Evolutionary conservation across 306 rosid species (phyloP), one percentile per base, ranked within the genome.

Genomic region (Lathyrus oleraceus): DNA sequence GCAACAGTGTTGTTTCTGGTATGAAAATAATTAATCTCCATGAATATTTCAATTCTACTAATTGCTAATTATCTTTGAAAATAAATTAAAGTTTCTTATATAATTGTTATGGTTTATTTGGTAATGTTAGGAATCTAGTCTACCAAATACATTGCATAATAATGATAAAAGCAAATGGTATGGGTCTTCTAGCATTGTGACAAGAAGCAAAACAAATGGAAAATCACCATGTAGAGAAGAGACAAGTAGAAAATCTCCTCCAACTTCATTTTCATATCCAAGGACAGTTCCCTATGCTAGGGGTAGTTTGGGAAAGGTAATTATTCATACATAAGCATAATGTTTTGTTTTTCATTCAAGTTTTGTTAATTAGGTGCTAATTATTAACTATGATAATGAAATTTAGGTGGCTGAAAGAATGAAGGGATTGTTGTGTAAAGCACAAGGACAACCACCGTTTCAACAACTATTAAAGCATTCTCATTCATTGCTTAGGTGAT

Each of bases 1-100:
- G 99, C 99, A 14, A 95, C 97, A 1, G 99, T 91, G 69, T 81
- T 95, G 8, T 88, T 95, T 78, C 76, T 95, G 97, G 99, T 94
- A 81, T 44, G 79, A 7, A 66, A 64, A 16, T 21, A 13, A 21
- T 35, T 14, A 3, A 54, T 39, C 49, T 43, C 15, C 9, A 14
- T 32, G 48, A 28, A 17, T 35, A 23, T 28, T 40, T 78, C 21
- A 66, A 59, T 49, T 20, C 12, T 63, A 30, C 13, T 71, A 27
- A 27, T 38, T 16, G 13, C 63, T 64, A 15, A 11, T 16, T 62
- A 39, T 6, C 10, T 23, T 35, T 14, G 60, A 67, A 52, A 69
- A 16, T 42, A 66, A 67, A 65, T 44, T 57, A 45, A 66, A 67
- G 44, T 21, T 49, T 65, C 71, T 72, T 36, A 59, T 43, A 36